phyloP scores from a whole-genome alignment of 805 yeast genomes.

The Candida koratica region DNA sequence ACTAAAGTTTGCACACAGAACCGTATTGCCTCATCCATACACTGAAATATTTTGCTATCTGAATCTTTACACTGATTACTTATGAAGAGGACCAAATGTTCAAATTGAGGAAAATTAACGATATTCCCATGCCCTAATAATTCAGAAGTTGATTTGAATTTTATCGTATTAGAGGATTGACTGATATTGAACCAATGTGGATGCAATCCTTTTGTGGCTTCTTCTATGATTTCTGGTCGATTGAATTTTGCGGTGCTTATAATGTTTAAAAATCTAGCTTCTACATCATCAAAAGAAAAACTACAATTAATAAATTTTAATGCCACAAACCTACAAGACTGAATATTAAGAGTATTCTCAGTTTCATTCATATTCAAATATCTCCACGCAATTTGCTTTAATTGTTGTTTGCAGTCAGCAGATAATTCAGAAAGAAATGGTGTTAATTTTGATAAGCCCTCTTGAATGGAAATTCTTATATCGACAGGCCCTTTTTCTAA shows the following conservation, averaged over 20 bases:
- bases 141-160: slow-evolving; percentile 42
- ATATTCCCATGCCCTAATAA: slow-evolving; percentile 39
- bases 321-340: slow-evolving; percentile 58
- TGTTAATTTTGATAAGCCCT: slow-evolving; percentile 59
- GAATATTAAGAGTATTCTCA: slow-evolving; percentile 23
- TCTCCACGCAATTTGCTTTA: slow-evolving; percentile 37
- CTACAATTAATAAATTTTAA: slow-evolving; percentile 61
- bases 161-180: slow-evolving; percentile 41
- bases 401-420: slow-evolving; percentile 30
- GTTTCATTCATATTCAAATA: slow-evolving; percentile 23
- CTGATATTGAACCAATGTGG: slow-evolving; percentile 73
- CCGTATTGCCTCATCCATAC: slow-evolving; percentile 39
- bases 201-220: slow-evolving; percentile 72
- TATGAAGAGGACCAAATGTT: slow-evolving; percentile 29
- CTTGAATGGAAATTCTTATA: slow-evolving; percentile 65
- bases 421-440: slow-evolving; percentile 44
- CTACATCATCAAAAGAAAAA: slow-evolving; percentile 62
- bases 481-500: slow-evolving; percentile 61
- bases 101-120: slow-evolving; percentile 54
- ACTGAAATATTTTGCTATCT: slow-evolving; percentile 21
- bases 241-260: slow-evolving; percentile 57
- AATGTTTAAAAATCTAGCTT: slow-evolving; percentile 64
- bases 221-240: slow-evolving; percentile 73
- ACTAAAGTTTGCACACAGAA: slow-evolving; percentile 59
- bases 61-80: slow-evolving; percentile 13